phyloP scores from a whole-genome alignment of 345 rosid species.

The Gossypium bickii region DNA sequence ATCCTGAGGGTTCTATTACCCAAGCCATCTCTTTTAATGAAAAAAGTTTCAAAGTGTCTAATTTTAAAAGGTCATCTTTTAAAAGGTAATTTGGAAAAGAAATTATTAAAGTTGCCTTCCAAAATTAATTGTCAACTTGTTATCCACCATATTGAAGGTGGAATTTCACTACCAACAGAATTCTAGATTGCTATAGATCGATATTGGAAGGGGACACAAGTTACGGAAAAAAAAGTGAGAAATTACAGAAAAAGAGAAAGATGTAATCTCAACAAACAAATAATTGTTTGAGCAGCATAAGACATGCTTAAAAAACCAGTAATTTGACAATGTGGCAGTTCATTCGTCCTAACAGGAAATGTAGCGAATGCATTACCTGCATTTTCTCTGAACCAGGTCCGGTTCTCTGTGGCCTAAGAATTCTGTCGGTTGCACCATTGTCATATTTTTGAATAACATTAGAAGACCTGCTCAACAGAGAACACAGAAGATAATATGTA shows the following conservation, averaged over 20 bases:
- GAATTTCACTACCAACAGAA: background rate
- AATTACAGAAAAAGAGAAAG: background rate
- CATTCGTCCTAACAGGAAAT: background rate
- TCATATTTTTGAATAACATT: slow-evolving; percentile 44
- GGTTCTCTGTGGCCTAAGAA: slow-evolving; percentile 60
- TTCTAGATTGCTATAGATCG: background rate
- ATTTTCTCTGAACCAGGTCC: slow-evolving; percentile 61
- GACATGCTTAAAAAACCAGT: background rate
- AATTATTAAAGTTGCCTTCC: background rate
- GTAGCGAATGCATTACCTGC: slow-evolving; percentile 44
- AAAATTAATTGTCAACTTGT: background rate
- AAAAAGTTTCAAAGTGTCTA: background rate
- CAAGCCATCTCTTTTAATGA: background rate
- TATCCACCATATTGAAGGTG: background rate
- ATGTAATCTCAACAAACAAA: background rate
- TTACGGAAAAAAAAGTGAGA: background rate
- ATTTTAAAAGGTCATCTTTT: background rate
- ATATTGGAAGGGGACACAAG: background rate
- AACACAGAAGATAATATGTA: slow-evolving; percentile 10
- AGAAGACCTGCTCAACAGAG: slow-evolving; percentile 40
- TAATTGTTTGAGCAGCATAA: background rate
- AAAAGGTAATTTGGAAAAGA: background rate
- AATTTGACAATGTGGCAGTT: background rate
- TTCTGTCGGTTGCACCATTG: slow-evolving; percentile 48
- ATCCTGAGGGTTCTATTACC: background rate